Evolutionary conservation across 257 asterid species (phyloP).

Genomic region (Scutellaria galericulata): DNA sequence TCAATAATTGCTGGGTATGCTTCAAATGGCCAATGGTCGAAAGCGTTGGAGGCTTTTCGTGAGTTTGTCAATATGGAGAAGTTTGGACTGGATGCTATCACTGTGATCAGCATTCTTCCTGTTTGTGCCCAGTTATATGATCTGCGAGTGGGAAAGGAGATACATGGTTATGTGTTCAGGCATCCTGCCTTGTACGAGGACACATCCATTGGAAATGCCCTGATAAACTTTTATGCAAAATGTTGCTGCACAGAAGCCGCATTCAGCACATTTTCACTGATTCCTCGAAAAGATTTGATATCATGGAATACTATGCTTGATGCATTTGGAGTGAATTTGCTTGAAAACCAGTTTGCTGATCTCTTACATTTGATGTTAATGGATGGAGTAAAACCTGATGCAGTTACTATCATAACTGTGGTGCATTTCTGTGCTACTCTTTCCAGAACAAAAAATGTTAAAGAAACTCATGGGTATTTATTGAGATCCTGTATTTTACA

Average conservation of each 20-base stretch:
- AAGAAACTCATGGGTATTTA: constrained; percentile 77
- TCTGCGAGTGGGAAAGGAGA: constrained; percentile 66
- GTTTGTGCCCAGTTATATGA: constrained; percentile 57
- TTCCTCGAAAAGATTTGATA: constrained; percentile 61
- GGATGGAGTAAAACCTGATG: constrained; percentile 66
- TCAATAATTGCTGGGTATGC: constrained; percentile 74
- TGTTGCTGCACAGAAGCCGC: constrained; percentile 60
- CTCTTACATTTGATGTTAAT: constrained; percentile 54
- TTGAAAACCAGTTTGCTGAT: constrained; percentile 50
- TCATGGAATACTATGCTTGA: constrained; percentile 89
- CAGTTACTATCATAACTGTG: constrained; percentile 60
- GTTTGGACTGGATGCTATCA: constrained; percentile 58
- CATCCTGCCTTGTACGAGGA: constrained; percentile 46
- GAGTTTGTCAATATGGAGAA: constrained; percentile 44
- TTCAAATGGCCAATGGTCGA: constrained; percentile 58
- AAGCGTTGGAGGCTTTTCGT: constrained; percentile 55
- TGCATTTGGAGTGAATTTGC: constrained; percentile 54
- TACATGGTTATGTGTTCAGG: constrained; percentile 71
- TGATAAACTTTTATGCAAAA: constrained; percentile 69
- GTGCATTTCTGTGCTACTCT: constrained; percentile 51
- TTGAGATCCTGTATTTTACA: constrained; percentile 50
- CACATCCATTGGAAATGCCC: constrained; percentile 70
- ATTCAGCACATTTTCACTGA: constrained; percentile 47
- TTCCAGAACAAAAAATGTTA: constrained; percentile 51
- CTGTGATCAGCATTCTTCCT: constrained; percentile 76